Percentiles rank a stretch among this genome's conserved stretches.
Evolutionary conservation across 805 yeast genomes (phyloP).

Genomic region (Starmerella bombi): DNA sequence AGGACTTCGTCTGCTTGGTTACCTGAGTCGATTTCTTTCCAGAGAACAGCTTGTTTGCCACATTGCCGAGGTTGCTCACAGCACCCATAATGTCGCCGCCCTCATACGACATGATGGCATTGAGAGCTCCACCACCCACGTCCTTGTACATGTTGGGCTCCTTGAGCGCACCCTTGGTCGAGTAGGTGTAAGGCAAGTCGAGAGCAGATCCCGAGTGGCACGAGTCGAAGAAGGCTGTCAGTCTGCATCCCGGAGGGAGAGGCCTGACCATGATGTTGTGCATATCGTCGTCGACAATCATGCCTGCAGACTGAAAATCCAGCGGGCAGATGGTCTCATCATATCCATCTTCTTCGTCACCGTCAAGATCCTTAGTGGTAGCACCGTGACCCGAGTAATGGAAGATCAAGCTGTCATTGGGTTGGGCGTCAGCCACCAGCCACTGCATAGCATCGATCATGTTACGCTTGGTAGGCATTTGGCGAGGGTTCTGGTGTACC

Average conservation of each 20-base stretch:
- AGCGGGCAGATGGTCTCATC: conserved; percentile 65
- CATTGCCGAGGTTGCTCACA: conserved; percentile 30
- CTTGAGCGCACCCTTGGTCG: conserved; percentile 70
- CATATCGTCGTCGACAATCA: conserved; percentile 59
- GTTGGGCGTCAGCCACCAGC: conserved; percentile 58
- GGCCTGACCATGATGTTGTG: conserved; percentile 60
- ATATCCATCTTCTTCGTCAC: conserved; percentile 63
- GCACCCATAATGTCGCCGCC: conserved; percentile 40
- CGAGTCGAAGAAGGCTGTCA: conserved; percentile 71
- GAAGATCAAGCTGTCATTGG: conserved; percentile 67
- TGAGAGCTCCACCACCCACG: conserved; percentile 53
- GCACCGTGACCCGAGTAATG: conserved; percentile 88
- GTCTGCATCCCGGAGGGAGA: conserved; percentile 56
- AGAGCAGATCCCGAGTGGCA: conserved; percentile 78
- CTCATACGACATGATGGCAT: conserved; percentile 47
- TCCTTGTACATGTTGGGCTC: conserved; percentile 70
- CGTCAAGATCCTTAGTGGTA: conserved; percentile 50
- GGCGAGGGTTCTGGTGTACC: conserved; percentile 27
- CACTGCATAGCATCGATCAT: conserved; percentile 70
- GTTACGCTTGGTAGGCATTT: conserved; percentile 52
- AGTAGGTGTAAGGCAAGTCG: conserved; percentile 68
- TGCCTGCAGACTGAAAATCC: conserved; percentile 55
- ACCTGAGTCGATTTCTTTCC: conserved; percentile 13
- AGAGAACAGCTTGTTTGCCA: conserved; percentile 12
- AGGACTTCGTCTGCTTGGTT: conserved; percentile 38